Conservation (phyloP, 2,329 filamentous ascomycete species). For the Aureobasidium sp. region DNA sequence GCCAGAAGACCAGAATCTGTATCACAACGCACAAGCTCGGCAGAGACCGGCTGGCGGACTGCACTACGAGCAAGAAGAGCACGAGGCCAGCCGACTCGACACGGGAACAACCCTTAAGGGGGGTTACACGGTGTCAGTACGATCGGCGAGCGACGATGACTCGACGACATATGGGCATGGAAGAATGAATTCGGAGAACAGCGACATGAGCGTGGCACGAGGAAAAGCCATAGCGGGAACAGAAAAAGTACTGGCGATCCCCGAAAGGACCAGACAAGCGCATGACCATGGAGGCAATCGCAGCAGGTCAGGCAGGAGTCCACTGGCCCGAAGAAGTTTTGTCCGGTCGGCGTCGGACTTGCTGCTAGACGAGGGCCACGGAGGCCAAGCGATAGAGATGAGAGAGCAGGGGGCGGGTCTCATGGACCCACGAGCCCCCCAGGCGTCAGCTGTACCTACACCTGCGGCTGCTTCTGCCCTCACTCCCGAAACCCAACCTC, state of each 20-base stretch:
- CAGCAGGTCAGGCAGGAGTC: slow-evolving; percentile 35
- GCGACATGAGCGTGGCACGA: slow-evolving; percentile 13
- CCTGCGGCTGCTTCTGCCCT: background rate
- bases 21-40: slow-evolving; percentile 57
- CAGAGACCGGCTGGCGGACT: slow-evolving; percentile 41
- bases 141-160: slow-evolving; percentile 15
- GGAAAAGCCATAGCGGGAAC: background rate
- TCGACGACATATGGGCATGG: background rate
- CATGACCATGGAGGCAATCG: background rate
- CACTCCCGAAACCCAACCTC: background rate
- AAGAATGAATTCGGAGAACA: background rate
- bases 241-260: slow-evolving; percentile 13
- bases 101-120: slow-evolving; percentile 5
- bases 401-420: background rate
- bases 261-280: slow-evolving; percentile 10
- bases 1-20: slow-evolving; percentile 68
- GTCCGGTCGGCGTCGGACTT: slow-evolving; percentile 21
- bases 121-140: slow-evolving; percentile 15
- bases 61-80: slow-evolving; percentile 31
- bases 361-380: background rate
- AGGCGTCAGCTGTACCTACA: background rate
- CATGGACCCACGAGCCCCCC: slow-evolving; percentile 8
- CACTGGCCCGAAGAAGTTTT: slow-evolving; percentile 40
- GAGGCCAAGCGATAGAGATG: slow-evolving; percentile 10
- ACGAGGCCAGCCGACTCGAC: background rate